phyloP scores from a whole-genome alignment of 129 eudicot genomes.

The Erigeron canadensis region DNA sequence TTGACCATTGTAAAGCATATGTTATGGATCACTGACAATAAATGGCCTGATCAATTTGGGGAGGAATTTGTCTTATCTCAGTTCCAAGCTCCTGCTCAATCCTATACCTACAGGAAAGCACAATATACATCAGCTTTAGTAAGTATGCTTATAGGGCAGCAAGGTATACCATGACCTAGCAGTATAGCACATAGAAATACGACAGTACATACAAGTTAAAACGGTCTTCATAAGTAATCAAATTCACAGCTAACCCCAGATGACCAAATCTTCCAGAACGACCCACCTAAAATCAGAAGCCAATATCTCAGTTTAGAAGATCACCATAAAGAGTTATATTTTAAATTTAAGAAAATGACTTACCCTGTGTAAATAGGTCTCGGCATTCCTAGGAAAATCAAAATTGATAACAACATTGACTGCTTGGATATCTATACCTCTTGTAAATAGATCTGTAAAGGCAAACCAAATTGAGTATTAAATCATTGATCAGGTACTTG shows the following conservation, averaged over 20 bases:
- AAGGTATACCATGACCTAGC: neutral
- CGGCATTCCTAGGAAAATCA: constrained; percentile 75
- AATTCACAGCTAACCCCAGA: constrained; percentile 68
- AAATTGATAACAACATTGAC: constrained; percentile 79
- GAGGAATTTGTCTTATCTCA: constrained; percentile 76
- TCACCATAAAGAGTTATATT: neutral
- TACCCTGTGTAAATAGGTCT: constrained; percentile 85
- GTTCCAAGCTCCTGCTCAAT: constrained; percentile 83
- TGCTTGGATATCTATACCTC: constrained; percentile 83
- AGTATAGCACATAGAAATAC: constrained; percentile 4
- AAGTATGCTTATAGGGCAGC: neutral
- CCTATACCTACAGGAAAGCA: constrained; percentile 48
- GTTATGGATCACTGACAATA: constrained; percentile 46
- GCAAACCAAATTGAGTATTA: constrained; percentile 16
- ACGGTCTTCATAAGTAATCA: constrained; percentile 65
- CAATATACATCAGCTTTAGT: constrained; percentile 18
- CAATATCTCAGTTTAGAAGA: constrained; percentile 8
- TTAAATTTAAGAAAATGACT: neutral
- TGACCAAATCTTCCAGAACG: constrained; percentile 75
- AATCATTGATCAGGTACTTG: neutral
- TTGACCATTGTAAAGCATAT: constrained; percentile 19
- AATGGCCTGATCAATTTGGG: constrained; percentile 58
- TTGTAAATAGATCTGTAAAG: constrained; percentile 64
- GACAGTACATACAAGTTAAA: constrained; percentile 58
- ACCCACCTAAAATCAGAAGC: constrained; percentile 55